Evolutionary conservation across 164 flowering plant genomes (phyloP), one percentile per base, ranked within the genome.

Genomic region (Echeveria elegans): DNA sequence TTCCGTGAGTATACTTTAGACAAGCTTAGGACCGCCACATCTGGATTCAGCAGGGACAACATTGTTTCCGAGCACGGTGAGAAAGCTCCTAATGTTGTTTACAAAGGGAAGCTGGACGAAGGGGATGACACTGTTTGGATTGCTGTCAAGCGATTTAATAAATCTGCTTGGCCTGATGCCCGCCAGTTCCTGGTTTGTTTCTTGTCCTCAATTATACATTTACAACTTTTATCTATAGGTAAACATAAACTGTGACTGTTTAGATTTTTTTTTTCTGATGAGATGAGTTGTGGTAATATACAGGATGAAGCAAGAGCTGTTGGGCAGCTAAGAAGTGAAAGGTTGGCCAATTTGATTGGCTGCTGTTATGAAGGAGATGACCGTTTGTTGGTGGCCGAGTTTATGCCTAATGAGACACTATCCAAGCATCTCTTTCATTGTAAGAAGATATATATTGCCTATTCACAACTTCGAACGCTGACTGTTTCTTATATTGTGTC

Each of bases 61-160:
- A 82, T 82, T 29, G 85, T 82, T 6, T 82, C 85, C n/a, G 85
- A 82, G 81, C 85, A 82, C 48, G 85, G 85, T 4, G 83, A 79
- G 74, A 82, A 80, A 72, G 85, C 85, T 68, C 85, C 85, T 45
- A 82, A 82, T 69, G 77, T 82, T 29, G 85, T 82, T 8, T 82
- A 75, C 63, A 73, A 32, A 66, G 85, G 83, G 41, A 72, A 60
- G 76, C 74, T 81, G 0, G 81, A 80, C 1, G 77, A 74, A 36
- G 81, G n/a, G n/a, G n/a, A n/a, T n/a, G n/a, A n/a, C n/a, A n/a
- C 69, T 32, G 69, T 66, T 1, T 76, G 63, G 74, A 66, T 82
- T 29, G 86, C 86, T 52, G 81, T 82, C 8, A 82, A 82, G 69
- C 86, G 86, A 29, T 82, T 82, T 68, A 82, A 82, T 70, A 77